Evolutionary conservation across 2,329 filamentous ascomycete species (phyloP).

Genomic region (Alternaria metachromatica): DNA sequence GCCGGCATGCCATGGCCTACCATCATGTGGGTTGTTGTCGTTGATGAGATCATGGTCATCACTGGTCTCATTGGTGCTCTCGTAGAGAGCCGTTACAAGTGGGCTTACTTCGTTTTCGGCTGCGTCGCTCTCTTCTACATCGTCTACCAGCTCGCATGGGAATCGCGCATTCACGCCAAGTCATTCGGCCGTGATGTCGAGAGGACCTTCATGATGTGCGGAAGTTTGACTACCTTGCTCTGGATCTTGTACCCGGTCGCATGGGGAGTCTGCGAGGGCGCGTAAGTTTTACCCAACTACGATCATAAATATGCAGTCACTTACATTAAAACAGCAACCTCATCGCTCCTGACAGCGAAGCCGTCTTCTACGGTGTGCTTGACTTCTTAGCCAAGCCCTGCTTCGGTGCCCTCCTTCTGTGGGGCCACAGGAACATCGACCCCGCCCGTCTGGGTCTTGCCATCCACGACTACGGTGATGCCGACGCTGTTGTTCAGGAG

Average conservation of each 20-base stretch:
- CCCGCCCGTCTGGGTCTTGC: constrained; percentile 62
- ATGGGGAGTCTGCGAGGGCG: constrained; percentile 67
- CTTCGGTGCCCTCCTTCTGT: constrained; percentile 67
- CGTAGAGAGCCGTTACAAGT: constrained; percentile 68
- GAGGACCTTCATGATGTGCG: constrained; percentile 62
- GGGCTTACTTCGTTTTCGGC: constrained; percentile 69
- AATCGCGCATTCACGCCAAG: constrained; percentile 63
- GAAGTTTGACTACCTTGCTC: constrained; percentile 64
- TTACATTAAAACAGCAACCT: constrained; percentile 60
- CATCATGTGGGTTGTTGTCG: constrained; percentile 66
- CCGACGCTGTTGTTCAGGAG: constrained; percentile 37
- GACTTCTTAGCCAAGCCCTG: constrained; percentile 70
- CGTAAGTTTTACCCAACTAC: neutral
- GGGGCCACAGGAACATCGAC: constrained; percentile 68
- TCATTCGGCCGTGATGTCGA: constrained; percentile 62
- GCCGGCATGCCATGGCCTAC: constrained; percentile 70
- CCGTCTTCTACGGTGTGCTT: constrained; percentile 71
- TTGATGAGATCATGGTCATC: constrained; percentile 72
- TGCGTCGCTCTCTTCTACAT: constrained; percentile 64
- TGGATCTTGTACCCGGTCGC: constrained; percentile 69
- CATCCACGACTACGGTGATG: constrained; percentile 57
- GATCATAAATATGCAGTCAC: neutral
- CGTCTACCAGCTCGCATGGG: constrained; percentile 64
- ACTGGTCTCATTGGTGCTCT: constrained; percentile 71
- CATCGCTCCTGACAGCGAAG: constrained; percentile 70